Evolutionary conservation across 169 alveolate species (phyloP), one percentile per base, ranked within the genome.

Genomic region (Plasmodium sp.): DNA sequence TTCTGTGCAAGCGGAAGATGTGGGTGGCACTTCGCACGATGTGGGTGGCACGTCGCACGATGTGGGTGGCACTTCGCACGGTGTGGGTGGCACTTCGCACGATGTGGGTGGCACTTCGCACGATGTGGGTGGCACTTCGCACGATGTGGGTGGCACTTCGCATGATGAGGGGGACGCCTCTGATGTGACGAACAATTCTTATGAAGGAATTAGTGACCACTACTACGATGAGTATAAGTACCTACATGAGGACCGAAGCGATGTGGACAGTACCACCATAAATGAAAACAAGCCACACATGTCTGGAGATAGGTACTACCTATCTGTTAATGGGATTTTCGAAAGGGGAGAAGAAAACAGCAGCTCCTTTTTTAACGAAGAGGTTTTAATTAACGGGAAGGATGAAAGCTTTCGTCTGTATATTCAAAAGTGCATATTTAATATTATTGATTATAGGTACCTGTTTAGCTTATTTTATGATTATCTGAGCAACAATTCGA

Each of bases 361-460:
- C 72, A 72, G 51, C 22, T 18, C 88, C 18, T 88, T 88, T 62
- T 45, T 79, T 39, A 88, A 79, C 54, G 83, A 88, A 27, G 83
- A 79, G 33, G 16, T 88, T 58, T 9, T 79, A 80, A 88, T 88
- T 36, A 77, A 88, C 51, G 90, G 90, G 14, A 88, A 79, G 83
- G 54, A 88, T 77, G 94, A 88, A 88, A 43, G 83, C n/a, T 88
- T 80, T 88, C 94, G 94, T 0, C 62, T 88, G 62, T 88, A 88
- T 54, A 58, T 88, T 79, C 94, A 88, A 71, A 88, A 88, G 58
- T 51, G 90, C 5, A 88, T 88, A 56, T 88, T 88, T 22, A 48
- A 80, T 39, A 80, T 88, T 39, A 88, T 88, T 22, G 94, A 88
- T 39, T 88, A 88, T 88, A 80, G 67, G 34, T 88, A 88, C 82